A percentile compares a stretch with the other conserved stretches of the same genome.
Evolutionary conservation across 805 yeast species (phyloP).

Genomic region (Pichia rugopelliculosa): DNA sequence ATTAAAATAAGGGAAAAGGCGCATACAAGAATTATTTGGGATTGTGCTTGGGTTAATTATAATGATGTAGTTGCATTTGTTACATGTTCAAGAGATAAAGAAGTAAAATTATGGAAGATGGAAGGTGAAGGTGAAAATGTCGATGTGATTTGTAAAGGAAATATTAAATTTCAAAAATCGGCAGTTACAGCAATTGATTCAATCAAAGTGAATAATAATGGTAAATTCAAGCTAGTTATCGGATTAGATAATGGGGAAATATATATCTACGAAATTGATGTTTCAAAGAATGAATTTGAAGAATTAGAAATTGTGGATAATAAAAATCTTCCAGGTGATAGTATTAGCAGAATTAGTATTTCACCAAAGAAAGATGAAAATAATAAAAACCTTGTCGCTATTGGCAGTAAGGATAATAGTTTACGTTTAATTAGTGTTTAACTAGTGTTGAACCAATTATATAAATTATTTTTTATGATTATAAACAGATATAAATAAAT

Average conservation of each 20-base stretch:
- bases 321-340: slow-evolving; percentile 48
- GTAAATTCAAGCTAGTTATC: slow-evolving; percentile 39
- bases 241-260: slow-evolving; percentile 71
- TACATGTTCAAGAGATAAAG: slow-evolving; percentile 85
- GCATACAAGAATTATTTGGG: slow-evolving; percentile 92
- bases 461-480: background rate
- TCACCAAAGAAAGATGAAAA: slow-evolving; percentile 25
- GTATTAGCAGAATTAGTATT: slow-evolving; percentile 58
- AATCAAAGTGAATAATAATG: slow-evolving; percentile 26
- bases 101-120: slow-evolving; percentile 58
- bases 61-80: slow-evolving; percentile 42
- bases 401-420: slow-evolving; percentile 62
- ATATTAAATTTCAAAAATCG: slow-evolving; percentile 35
- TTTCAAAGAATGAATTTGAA: slow-evolving; percentile 20
- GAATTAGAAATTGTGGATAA: slow-evolving; percentile 30
- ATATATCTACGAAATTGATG: slow-evolving; percentile 33
- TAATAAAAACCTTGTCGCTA: slow-evolving; percentile 38
- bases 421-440: slow-evolving; percentile 30
- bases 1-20: slow-evolving; percentile 50
- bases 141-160: slow-evolving; percentile 30
- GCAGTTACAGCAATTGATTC: slow-evolving; percentile 68
- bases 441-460: background rate
- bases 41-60: slow-evolving; percentile 77
- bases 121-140: slow-evolving; percentile 18
- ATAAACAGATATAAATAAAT: slow-evolving; percentile 4